Evolutionary conservation across 768 basidiomycete species (phyloP), one percentile per base, ranked within the genome.

Genomic region (Rickenella mellea): DNA sequence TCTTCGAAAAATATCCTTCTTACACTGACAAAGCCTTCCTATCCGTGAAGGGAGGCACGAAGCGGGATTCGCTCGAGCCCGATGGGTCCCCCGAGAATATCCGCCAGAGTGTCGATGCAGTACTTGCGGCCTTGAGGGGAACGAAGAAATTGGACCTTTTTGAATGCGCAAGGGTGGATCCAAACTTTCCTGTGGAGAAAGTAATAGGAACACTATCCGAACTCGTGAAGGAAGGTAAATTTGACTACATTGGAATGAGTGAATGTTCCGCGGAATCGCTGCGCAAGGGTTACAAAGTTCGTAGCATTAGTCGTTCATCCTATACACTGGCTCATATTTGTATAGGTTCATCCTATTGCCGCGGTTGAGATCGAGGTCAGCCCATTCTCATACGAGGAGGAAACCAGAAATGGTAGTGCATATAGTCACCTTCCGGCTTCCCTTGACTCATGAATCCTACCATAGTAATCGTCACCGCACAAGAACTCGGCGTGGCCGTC

Each of bases 311-410:
- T 12, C 12, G 11, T 27, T 26, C 6, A n/a, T 10, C n/a, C 27
- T 25, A 17, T 17, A 17, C 33, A 5, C 10, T 2, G 7, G 7
- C 5, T 24, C 14, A 41, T 22, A 4, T 24, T 10, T 21, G 6
- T 3, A 36, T 36, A 78, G 71, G 62, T 80, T 8, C 63, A 70
- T 33, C 75, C 73, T 1, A 68, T 82, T 44, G 65, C 73, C 10
- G 64, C 71, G 12, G 74, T 78, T 6, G 80, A 85, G 55, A 79
- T 83, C 40, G 83, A 85, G 55, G 60, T 80, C 30, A 80, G 76
- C 50, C 69, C 74, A 2, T 80, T 75, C 68, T 65, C 71, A 2
- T 77, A 76, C 40, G 74, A 75, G 45, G 61, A 65, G 19, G 65
- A 75, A 40, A 68, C 74, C 12, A 67, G 66, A 49, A 62, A 68